A percentile compares a stretch with the other conserved stretches of the same genome.
These are phyloP conservation scores for Candida argentea DNA, from an alignment of 805 yeast genomes.

Conservation along the genomic window DNA sequence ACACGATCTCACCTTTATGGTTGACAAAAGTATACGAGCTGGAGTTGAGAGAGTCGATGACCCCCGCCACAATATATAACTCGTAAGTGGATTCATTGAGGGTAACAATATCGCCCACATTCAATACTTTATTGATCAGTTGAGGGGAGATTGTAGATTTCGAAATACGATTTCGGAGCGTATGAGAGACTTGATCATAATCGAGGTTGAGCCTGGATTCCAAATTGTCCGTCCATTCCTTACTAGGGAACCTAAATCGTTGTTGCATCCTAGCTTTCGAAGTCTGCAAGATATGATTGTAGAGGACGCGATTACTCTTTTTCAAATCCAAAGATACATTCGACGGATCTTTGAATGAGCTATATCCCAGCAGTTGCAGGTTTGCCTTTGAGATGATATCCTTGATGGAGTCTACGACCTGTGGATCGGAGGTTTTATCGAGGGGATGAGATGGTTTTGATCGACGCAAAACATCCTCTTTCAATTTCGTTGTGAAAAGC, in stretches of 20 bases:
- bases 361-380: too few relatives aligned
- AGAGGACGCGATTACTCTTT: slow-evolving; percentile 11
- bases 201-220: not conserved
- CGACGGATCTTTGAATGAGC: slow-evolving; percentile 13
- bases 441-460: too few relatives aligned
- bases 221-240: slow-evolving; percentile 11
- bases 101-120: slow-evolving; percentile 58
- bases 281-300: slow-evolving; percentile 8
- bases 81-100: slow-evolving; percentile 34
- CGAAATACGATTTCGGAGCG: slow-evolving; percentile 1
- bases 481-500: too few relatives aligned
- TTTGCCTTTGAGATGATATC: too few relatives aligned
- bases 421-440: too few relatives aligned
- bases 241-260: slow-evolving; percentile 10
- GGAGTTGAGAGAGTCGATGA: slow-evolving; percentile 40
- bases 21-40: slow-evolving; percentile 49
- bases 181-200: not conserved
- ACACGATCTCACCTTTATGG: slow-evolving; percentile 46
- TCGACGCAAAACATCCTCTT: too few relatives aligned
- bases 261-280: slow-evolving; percentile 10
- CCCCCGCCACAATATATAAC: slow-evolving; percentile 43
- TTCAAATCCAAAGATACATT: slow-evolving; percentile 12
- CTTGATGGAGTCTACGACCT: too few relatives aligned
- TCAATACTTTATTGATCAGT: slow-evolving; percentile 11
- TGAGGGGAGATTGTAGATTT: slow-evolving; percentile 5